Evolutionary conservation across 371 early-diverging fungal species (phyloP).

Genomic region (Syncephalastrum sp.): DNA sequence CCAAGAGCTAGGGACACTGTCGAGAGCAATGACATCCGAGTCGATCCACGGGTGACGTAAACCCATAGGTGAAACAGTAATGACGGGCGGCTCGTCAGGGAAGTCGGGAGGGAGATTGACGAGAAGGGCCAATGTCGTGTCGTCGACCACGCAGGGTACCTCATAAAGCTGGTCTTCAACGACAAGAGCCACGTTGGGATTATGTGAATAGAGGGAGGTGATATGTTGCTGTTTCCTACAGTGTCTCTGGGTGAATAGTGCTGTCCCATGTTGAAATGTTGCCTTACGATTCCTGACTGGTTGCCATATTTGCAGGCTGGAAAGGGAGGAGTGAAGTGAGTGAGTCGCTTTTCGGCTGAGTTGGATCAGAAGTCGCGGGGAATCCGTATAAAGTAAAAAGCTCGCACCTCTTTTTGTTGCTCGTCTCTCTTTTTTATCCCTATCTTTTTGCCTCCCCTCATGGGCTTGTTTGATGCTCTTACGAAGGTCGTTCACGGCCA

Average conservation of each 20-base stretch:
- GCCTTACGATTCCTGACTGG: no score
- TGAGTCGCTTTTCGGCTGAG: no score
- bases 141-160: conserved; percentile 20
- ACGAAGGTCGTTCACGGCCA: conserved; percentile 45
- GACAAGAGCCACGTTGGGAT: conserved; percentile 23
- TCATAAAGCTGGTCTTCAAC: conserved; percentile 47
- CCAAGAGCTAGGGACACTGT: conserved; percentile 13
- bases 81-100: conserved; percentile 59
- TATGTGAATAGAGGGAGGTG: conserved; percentile 32
- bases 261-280: background rate
- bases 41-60: conserved; percentile 60
- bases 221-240: conserved; percentile 43
- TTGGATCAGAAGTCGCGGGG: no score
- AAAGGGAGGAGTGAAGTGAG: no score
- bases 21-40: conserved; percentile 45
- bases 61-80: conserved; percentile 56
- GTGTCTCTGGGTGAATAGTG: background rate
- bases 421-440: conserved; percentile 1
- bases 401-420: background rate
- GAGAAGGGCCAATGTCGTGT: conserved; percentile 28
- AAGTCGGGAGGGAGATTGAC: conserved; percentile 50
- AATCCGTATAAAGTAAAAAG: no score
- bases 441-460: background rate
- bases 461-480: conserved; percentile 19
- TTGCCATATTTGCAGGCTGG: no score